Evolutionary conservation across 352 stramenopile species (phyloP).

Genomic region (Phytophthora sansomeana): DNA sequence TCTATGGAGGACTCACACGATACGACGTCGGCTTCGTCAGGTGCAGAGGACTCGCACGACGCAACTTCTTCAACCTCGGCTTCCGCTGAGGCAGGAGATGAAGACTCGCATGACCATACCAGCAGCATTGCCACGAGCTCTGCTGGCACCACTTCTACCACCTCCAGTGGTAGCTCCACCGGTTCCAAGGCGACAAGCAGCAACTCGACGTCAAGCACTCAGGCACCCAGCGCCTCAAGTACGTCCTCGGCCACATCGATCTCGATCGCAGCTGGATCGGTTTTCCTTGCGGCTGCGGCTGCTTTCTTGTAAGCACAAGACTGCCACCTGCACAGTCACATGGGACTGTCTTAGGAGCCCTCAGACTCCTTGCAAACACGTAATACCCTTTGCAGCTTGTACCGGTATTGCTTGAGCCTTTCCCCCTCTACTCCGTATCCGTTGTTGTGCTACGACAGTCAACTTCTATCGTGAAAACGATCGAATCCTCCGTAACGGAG

Average conservation of each 20-base stretch:
- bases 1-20: constrained; percentile 18
- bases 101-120: constrained; percentile 10
- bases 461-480: neutral
- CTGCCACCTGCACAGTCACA: constrained; percentile 13
- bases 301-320: constrained; percentile 17
- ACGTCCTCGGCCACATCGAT: constrained; percentile 13
- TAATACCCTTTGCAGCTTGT: neutral
- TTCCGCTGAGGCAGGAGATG: constrained; percentile 9
- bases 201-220: constrained; percentile 22
- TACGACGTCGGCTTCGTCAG: constrained; percentile 1
- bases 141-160: neutral
- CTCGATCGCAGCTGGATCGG: constrained; percentile 13
- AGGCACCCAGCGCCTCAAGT: constrained; percentile 1
- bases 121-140: constrained; percentile 7
- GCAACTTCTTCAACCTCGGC: constrained; percentile 1
- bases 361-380: neutral
- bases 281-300: constrained; percentile 16
- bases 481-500: neutral
- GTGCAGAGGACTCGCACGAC: constrained; percentile 9
- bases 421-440: neutral
- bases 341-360: constrained; percentile 1
- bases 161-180: neutral
- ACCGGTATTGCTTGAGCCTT: neutral
- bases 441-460: neutral
- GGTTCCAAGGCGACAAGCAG: constrained; percentile 3